Percentiles rank a stretch among this genome's conserved stretches.
Conservation (phyloP, 208 protist species). For the Wallacemonas sp. region DNA sequence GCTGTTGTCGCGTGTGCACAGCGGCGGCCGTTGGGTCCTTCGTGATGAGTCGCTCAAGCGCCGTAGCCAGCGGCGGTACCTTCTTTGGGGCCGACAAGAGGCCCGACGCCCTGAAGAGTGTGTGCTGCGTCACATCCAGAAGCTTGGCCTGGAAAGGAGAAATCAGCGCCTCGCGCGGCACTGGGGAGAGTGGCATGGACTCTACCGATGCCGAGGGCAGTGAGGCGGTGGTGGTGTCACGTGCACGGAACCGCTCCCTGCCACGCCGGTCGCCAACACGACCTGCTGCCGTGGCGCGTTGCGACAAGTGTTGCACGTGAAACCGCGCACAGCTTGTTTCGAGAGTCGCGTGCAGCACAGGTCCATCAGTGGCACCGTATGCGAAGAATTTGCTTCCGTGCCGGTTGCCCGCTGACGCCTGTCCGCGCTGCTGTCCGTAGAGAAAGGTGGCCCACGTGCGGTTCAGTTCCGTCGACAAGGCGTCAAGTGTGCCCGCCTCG, state of each 20-base stretch:
- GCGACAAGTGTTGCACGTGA: not conserved
- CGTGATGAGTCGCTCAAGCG: conserved; percentile 33
- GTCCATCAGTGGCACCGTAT: conserved; percentile 52
- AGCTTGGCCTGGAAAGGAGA: conserved; percentile 50
- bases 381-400: conserved; percentile 38
- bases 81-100: conserved; percentile 31
- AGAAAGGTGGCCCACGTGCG: conserved; percentile 30
- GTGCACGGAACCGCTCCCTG: not conserved
- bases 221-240: not conserved
- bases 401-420: not conserved
- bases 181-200: not conserved
- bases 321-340: conserved; percentile 11
- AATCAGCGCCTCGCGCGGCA: conserved; percentile 17
- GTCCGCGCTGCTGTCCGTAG: not conserved
- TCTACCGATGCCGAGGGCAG: not conserved
- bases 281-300: not conserved
- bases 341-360: conserved; percentile 50
- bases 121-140: conserved; percentile 57
- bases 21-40: conserved; percentile 36
- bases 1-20: conserved; percentile 15
- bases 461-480: conserved; percentile 26
- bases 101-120: conserved; percentile 56
- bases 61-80: conserved; percentile 30
- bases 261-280: not conserved
- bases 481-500: conserved; percentile 35